phyloP scores from a whole-genome alignment of 306 rosid species.

The Cicer bijugum region DNA sequence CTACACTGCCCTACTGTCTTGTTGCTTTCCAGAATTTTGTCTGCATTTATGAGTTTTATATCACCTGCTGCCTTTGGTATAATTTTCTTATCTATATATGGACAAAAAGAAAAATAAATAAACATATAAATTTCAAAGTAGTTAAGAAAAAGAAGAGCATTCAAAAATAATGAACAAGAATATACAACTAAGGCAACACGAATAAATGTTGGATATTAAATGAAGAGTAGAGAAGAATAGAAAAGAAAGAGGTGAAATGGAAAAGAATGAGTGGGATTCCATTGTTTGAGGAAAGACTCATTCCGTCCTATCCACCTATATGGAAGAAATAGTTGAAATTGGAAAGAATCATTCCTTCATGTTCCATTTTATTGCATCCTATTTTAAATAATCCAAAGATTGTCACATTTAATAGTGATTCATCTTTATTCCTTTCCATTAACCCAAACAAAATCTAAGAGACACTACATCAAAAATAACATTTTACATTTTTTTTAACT shows the following conservation, averaged over 20 bases:
- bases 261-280: neutral
- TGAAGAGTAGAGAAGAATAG: neutral
- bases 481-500: no score
- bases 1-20: conserved; percentile 90
- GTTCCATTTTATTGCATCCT: neutral
- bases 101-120: conserved; percentile 38
- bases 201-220: neutral
- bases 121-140: neutral
- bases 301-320: neutral
- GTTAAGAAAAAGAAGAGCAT: conserved; percentile 16
- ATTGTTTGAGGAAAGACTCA: conserved; percentile 14
- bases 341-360: neutral
- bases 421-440: neutral
- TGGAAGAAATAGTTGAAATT: conserved; percentile 1
- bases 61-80: conserved; percentile 86
- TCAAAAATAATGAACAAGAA: conserved; percentile 19
- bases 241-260: neutral
- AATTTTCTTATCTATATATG: conserved; percentile 64
- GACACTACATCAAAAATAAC: neutral
- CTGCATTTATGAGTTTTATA: conserved; percentile 79
- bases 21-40: conserved; percentile 90
- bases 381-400: neutral
- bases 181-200: conserved; percentile 15
- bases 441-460: neutral
- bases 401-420: conserved; percentile 3